These are phyloP conservation scores for Ustilago trichophora DNA, from an alignment of 1,284 basidiomycete genomes.

Conservation along the genomic window DNA sequence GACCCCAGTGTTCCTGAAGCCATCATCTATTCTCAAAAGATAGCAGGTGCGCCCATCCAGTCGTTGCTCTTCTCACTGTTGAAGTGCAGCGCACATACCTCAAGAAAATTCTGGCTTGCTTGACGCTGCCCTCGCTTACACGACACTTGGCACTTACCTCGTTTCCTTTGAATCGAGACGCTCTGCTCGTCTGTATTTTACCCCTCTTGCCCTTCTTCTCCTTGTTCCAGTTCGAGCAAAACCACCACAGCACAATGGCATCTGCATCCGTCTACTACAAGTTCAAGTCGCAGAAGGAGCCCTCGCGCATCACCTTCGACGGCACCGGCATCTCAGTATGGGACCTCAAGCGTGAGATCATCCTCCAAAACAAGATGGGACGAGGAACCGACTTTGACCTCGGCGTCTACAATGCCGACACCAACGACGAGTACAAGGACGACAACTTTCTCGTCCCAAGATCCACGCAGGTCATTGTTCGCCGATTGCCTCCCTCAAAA, in stretches of 20 bases:
- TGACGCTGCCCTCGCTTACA: slow-evolving; percentile 1
- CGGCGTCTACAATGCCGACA: slow-evolving; percentile 72
- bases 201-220: neutral
- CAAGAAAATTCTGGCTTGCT: slow-evolving; percentile 5
- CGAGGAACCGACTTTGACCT: slow-evolving; percentile 98
- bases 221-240: neutral
- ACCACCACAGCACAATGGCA: slow-evolving; percentile 49
- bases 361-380: slow-evolving; percentile 91
- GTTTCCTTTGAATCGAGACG: slow-evolving; percentile 4
- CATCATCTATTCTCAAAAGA: neutral
- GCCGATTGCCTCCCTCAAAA: slow-evolving; percentile 82
- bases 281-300: slow-evolving; percentile 93
- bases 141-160: neutral
- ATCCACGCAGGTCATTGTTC: slow-evolving; percentile 91
- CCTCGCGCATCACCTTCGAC: slow-evolving; percentile 94
- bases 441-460: slow-evolving; percentile 90
- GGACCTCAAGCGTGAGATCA: slow-evolving; percentile 98
- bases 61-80: neutral
- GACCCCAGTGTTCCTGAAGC: slow-evolving; percentile 21
- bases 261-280: slow-evolving; percentile 86
- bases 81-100: neutral
- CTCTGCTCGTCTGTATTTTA: slow-evolving; percentile 1
- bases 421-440: slow-evolving; percentile 79
- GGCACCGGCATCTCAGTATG: slow-evolving; percentile 98
- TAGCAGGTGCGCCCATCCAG: slow-evolving; percentile 1